phyloP scores from a whole-genome alignment of 2,329 filamentous ascomycete species.

The Aspergillus sp. region DNA sequence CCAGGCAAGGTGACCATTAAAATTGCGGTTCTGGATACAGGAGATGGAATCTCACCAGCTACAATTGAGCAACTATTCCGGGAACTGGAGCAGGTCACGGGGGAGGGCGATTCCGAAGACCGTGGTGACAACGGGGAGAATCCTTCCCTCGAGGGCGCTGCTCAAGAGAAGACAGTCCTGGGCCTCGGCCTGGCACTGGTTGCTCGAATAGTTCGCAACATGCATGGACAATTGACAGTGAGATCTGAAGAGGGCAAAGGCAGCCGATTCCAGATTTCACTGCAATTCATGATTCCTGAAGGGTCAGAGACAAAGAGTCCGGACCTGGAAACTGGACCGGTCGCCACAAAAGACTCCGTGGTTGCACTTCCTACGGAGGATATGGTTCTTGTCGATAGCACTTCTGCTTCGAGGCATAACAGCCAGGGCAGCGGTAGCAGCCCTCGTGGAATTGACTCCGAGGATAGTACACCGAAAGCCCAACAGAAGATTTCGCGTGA shows the following conservation, averaged over 20 bases:
- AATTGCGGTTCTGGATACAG: constrained; percentile 73
- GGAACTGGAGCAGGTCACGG: constrained; percentile 66
- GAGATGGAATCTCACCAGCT: constrained; percentile 60
- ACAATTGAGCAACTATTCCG: constrained; percentile 62
- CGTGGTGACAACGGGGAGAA: not conserved
- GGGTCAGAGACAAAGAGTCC: constrained; percentile 5
- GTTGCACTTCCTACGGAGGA: constrained; percentile 27
- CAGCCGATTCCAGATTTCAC: constrained; percentile 75
- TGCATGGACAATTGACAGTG: constrained; percentile 82
- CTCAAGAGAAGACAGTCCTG: constrained; percentile 52
- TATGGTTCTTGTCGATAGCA: constrained; percentile 38
- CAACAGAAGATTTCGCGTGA: not conserved
- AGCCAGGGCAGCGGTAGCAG: constrained; percentile 12
- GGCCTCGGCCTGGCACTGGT: constrained; percentile 86
- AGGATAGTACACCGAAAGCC: not conserved
- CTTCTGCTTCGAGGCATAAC: constrained; percentile 13
- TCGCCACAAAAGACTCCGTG: constrained; percentile 2
- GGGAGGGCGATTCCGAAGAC: constrained; percentile 51
- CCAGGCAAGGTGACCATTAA: constrained; percentile 66
- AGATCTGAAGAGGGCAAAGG: constrained; percentile 82
- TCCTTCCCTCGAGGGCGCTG: not conserved
- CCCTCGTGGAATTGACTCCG: not conserved
- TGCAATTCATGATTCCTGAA: constrained; percentile 68
- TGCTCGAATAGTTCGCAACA: constrained; percentile 81
- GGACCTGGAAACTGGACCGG: constrained; percentile 16